Conservation (phyloP, 257 asterid species). For the Coffea eugenioides region DNA sequence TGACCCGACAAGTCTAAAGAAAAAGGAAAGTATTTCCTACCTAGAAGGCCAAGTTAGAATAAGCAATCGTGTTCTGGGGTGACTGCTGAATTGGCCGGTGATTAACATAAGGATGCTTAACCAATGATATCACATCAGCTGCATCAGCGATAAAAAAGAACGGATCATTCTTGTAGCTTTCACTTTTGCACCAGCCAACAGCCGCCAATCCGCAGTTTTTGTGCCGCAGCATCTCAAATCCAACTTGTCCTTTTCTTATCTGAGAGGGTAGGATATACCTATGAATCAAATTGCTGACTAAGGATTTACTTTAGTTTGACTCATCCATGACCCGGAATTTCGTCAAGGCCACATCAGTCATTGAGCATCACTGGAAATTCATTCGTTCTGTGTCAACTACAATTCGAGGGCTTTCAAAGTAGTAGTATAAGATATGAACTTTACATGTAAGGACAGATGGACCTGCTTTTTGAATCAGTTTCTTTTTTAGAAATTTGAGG, state of each 20-base stretch:
- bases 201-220: constrained; percentile 23
- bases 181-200: constrained; percentile 29
- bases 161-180: constrained; percentile 25
- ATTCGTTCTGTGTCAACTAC: constrained; percentile 23
- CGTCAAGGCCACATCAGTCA: constrained; percentile 26
- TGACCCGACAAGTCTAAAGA: too few relatives aligned
- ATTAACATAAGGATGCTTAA: constrained; percentile 2
- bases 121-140: constrained; percentile 32
- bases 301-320: background rate
- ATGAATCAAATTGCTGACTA: constrained; percentile 10
- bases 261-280: background rate
- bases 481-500: constrained; percentile 3
- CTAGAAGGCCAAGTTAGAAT: background rate
- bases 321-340: background rate
- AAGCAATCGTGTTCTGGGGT: background rate
- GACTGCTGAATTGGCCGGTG: constrained; percentile 4
- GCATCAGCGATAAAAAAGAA: constrained; percentile 42
- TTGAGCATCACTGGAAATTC: constrained; percentile 9
- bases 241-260: constrained; percentile 5
- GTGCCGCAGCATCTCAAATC: constrained; percentile 4
- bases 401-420: background rate
- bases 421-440: background rate
- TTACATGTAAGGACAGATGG: constrained; percentile 21
- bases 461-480: constrained; percentile 27
- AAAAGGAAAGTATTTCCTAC: background rate